Evolutionary conservation across 1,284 basidiomycete genomes (phyloP), one percentile per base, ranked within the genome.

Genomic region (Papiliotrema terrestris): DNA sequence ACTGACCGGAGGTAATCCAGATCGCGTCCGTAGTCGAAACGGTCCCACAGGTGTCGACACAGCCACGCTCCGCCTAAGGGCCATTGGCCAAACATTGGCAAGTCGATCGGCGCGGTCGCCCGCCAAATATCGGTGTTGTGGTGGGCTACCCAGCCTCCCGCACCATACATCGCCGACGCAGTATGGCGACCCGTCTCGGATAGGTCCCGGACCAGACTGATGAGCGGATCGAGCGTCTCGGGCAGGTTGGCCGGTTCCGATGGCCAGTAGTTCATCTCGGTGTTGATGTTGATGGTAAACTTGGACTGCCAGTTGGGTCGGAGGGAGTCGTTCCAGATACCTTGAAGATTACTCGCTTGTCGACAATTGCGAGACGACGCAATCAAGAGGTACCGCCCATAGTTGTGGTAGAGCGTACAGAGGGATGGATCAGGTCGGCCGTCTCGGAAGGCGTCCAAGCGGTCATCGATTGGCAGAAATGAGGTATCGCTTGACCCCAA

Each of bases 211-310:
- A 59, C 22, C 1, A 59, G 37, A 4, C 26, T 35, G 13, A 56
- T 36, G 11, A 59, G 47, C 15, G 57, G 57, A 22, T 39, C 38
- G 17, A 36, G 25, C 20, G 53, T 26, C 19, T 53, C 47, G 13
- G 46, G 14, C 25, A 50, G 26, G 13, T 36, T 25, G 8, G 51
- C 41, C 11, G 55, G 35, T 36, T 49, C 51, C 0, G 57, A 50
- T 0, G 39, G 48, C 57, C 57, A 59, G 39, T 59, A 56, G 43
- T 59, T 59, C 57, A 59, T 59, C 48, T 59, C 43, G 17, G 51
- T 46, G 39, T 59, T 59, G 54, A 59, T 59, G 42, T 59, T 59
- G 47, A 54, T 53, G 13, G 57, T 59, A 23, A 41, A 59, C 25
- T 49, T 46, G 41, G 36, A 47, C 9, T 51, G 51, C 57, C 57